Conservation (phyloP, 805 yeast species). For the Pichia sporocuriosa region DNA sequence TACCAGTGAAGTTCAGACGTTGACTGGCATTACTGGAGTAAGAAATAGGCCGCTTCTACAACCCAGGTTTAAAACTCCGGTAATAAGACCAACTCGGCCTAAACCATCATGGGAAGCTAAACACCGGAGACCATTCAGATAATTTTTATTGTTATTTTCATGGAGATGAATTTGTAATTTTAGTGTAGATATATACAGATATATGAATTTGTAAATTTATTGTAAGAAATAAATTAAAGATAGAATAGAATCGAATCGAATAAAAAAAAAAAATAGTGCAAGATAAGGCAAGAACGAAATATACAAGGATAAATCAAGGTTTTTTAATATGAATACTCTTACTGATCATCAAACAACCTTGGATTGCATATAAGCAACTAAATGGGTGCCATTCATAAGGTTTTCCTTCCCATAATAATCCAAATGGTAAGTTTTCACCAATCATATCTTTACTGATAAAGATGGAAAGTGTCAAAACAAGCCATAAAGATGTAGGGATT, state of each 20-base stretch:
- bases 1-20: conserved; percentile 11
- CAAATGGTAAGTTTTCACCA: conserved; percentile 54
- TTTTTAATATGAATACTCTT: conserved; percentile 90
- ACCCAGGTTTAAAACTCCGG: neutral
- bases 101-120: conserved; percentile 22
- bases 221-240: neutral
- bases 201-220: neutral
- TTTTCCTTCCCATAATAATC: conserved; percentile 47
- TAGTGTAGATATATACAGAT: neutral
- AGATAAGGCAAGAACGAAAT: neutral
- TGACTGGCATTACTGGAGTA: too few relatives aligned
- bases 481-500: conserved; percentile 76
- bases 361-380: conserved; percentile 55
- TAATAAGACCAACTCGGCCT: too few relatives aligned
- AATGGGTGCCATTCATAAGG: conserved; percentile 71
- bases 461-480: conserved; percentile 68
- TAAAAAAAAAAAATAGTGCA: neutral
- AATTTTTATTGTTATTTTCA: too few relatives aligned
- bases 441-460: conserved; percentile 41
- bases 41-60: too few relatives aligned
- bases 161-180: neutral
- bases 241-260: neutral
- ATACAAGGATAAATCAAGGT: conserved; percentile 35
- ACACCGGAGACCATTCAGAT: conserved; percentile 24
- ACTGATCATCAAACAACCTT: conserved; percentile 88